These are phyloP conservation scores for Hanseniaspora sp. DNA, from an alignment of 1,139 yeast genomes.

Conservation along the genomic window DNA sequence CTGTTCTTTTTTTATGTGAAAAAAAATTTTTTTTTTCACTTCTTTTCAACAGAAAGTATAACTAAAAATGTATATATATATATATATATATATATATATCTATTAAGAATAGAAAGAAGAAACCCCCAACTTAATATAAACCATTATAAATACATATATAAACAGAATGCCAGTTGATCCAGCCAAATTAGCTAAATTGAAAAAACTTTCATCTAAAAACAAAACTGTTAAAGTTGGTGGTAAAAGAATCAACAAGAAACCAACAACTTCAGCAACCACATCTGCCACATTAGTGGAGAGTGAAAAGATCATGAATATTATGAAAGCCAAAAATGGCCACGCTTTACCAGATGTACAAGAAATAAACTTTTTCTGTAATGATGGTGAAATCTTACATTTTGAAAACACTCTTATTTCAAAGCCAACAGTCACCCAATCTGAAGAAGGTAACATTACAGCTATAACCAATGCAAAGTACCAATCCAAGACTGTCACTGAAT, in stretches of 20 bases:
- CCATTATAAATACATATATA: neutral
- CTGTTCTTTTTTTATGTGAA: too few relatives aligned
- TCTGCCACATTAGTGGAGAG: slow-evolving; percentile 35
- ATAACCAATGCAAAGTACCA: slow-evolving; percentile 88
- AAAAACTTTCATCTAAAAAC: slow-evolving; percentile 57
- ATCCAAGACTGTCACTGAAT: slow-evolving; percentile 84
- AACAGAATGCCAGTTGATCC: slow-evolving; percentile 63
- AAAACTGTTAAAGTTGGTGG: slow-evolving; percentile 58
- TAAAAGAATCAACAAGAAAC: slow-evolving; percentile 55
- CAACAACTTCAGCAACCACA: slow-evolving; percentile 23
- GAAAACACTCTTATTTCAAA: slow-evolving; percentile 48
- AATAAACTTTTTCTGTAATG: slow-evolving; percentile 81
- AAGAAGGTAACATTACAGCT: slow-evolving; percentile 73
- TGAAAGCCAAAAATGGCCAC: slow-evolving; percentile 49
- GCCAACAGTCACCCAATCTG: slow-evolving; percentile 9
- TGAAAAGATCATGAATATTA: slow-evolving; percentile 77
- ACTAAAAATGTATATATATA: too few relatives aligned
- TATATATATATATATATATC: too few relatives aligned
- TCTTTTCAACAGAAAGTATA: too few relatives aligned
- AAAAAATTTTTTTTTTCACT: too few relatives aligned
- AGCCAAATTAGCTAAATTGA: slow-evolving; percentile 77
- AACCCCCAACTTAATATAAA: neutral
- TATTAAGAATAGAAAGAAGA: neutral
- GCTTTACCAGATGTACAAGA: slow-evolving; percentile 5
- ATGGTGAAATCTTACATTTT: slow-evolving; percentile 92